A percentile compares a stretch with the other conserved stretches of the same genome.
Evolutionary conservation across 2,329 filamentous ascomycete genomes (phyloP).

Genomic region (Sodiomyces alkalinus): DNA sequence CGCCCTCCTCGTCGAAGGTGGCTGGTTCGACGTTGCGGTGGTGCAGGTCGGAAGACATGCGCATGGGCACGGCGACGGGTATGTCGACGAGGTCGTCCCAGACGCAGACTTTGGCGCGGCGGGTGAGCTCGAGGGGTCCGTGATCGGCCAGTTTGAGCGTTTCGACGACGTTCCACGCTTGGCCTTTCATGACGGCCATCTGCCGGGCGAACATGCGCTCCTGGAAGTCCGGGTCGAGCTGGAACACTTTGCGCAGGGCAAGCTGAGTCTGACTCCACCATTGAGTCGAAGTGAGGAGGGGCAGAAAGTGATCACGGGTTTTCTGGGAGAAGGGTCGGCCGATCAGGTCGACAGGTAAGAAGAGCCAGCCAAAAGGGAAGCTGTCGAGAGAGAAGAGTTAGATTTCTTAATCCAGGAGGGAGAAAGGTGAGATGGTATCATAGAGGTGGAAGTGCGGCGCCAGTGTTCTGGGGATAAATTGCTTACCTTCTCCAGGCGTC

Average conservation of each 20-base stretch:
- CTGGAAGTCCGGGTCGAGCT: slow-evolving; percentile 88
- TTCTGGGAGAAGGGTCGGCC: slow-evolving; percentile 91
- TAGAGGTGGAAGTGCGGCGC: background rate
- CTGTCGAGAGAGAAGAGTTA: too few species aligned
- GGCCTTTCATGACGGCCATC: slow-evolving; percentile 97
- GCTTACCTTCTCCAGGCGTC: slow-evolving; percentile 59
- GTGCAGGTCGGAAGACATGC: slow-evolving; percentile 73
- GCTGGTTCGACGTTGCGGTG: slow-evolving; percentile 22
- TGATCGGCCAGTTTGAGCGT: slow-evolving; percentile 87
- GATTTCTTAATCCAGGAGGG: too few species aligned
- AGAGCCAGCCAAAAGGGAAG: slow-evolving; percentile 97
- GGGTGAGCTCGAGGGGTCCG: slow-evolving; percentile 82
- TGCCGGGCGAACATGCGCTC: slow-evolving; percentile 98
- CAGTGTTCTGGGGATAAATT: too few species aligned
- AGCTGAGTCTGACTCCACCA: slow-evolving; percentile 96
- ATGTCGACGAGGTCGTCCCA: slow-evolving; percentile 98
- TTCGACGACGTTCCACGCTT: slow-evolving; percentile 98
- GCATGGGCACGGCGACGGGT: slow-evolving; percentile 82
- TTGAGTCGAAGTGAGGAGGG: slow-evolving; percentile 78
- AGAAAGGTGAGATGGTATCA: slow-evolving; percentile 1
- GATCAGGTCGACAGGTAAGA: slow-evolving; percentile 89
- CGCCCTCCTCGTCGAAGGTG: slow-evolving; percentile 54
- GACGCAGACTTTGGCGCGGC: slow-evolving; percentile 80
- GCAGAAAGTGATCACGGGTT: slow-evolving; percentile 89
- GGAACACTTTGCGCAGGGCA: slow-evolving; percentile 73